Evolutionary conservation across 257 asterid genomes (phyloP).

Genomic region (Fraxinus excelsior): DNA sequence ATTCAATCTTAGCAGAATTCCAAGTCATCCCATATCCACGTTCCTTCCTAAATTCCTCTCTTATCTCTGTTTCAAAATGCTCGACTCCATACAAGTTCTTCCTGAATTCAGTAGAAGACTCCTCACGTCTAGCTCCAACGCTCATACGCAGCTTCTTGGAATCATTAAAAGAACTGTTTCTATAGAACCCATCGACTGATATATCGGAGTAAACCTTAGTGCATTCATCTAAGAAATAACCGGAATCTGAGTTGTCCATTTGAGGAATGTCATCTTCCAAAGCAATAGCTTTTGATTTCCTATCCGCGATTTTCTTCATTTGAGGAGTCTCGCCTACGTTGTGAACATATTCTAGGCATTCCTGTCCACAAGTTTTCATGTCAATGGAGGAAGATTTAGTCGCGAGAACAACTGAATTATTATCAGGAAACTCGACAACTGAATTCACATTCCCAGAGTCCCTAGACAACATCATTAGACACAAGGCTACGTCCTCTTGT

Average conservation of each 20-base stretch:
- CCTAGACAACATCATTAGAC: constrained; percentile 83
- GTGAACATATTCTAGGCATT: constrained; percentile 15
- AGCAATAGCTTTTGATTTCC: constrained; percentile 35
- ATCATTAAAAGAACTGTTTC: constrained; percentile 18
- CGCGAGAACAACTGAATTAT: constrained; percentile 72
- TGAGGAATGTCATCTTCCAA: constrained; percentile 35
- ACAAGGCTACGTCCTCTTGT: constrained; percentile 72
- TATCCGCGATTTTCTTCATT: constrained; percentile 27
- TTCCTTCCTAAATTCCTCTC: constrained; percentile 18
- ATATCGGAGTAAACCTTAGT: constrained; percentile 50
- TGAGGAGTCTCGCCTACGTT: constrained; percentile 27
- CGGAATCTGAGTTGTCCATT: constrained; percentile 66
- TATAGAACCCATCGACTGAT: constrained; percentile 36
- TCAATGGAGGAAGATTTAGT: constrained; percentile 77
- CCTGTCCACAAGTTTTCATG: constrained; percentile 37
- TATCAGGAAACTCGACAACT: constrained; percentile 79
- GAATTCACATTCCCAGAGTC: constrained; percentile 64
- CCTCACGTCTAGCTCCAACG: constrained; percentile 32
- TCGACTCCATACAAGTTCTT: constrained; percentile 33
- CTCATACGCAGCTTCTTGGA: constrained; percentile 19
- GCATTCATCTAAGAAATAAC: constrained; percentile 61
- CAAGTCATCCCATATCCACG: constrained; percentile 28
- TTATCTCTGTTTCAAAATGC: constrained; percentile 24
- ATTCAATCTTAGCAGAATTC: constrained; percentile 32
- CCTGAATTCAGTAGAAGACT: constrained; percentile 33